phyloP scores from a whole-genome alignment of 495 filamentous ascomycete species.

The Tuber umbilicatum region DNA sequence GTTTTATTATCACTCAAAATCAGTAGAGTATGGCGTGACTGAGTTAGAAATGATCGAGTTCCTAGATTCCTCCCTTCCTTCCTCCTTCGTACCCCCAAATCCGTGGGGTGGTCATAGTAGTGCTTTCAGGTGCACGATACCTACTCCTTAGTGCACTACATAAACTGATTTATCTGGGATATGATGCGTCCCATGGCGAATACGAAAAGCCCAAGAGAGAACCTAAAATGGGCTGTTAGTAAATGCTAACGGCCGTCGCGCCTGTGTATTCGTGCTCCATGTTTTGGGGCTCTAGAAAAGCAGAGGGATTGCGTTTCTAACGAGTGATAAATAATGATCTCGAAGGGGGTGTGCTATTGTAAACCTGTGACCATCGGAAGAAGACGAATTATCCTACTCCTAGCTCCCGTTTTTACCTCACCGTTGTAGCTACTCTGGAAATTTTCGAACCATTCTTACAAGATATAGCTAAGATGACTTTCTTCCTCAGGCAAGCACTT shows the following conservation, averaged over 20 bases:
- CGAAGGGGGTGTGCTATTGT: not conserved
- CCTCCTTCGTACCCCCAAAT: not conserved
- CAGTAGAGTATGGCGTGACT: not conserved
- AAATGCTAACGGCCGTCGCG: not conserved
- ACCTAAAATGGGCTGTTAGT: not conserved
- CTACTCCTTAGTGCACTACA: not conserved
- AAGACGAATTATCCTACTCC: not conserved
- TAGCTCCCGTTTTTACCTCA: not conserved
- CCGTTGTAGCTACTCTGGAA: not conserved
- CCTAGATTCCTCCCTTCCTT: not conserved
- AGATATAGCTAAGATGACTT: not conserved
- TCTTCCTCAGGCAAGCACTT: rapidly evolving
- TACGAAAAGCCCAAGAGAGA: not conserved
- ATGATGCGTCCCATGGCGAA: too few species aligned
- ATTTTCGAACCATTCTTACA: not conserved
- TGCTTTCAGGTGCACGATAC: too few species aligned
- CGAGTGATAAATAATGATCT: not conserved
- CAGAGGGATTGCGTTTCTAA: not conserved
- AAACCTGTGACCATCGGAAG: not conserved
- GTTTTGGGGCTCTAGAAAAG: not conserved
- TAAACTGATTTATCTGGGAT: too few species aligned
- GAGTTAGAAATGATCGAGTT: not conserved
- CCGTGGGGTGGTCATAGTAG: not conserved
- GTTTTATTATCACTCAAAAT: not conserved
- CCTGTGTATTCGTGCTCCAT: not conserved